Percentiles rank a stretch among this genome's conserved stretches.
Conservation (phyloP, 1,284 basidiomycete genomes). For the Cryptococcus maquisensis region DNA sequence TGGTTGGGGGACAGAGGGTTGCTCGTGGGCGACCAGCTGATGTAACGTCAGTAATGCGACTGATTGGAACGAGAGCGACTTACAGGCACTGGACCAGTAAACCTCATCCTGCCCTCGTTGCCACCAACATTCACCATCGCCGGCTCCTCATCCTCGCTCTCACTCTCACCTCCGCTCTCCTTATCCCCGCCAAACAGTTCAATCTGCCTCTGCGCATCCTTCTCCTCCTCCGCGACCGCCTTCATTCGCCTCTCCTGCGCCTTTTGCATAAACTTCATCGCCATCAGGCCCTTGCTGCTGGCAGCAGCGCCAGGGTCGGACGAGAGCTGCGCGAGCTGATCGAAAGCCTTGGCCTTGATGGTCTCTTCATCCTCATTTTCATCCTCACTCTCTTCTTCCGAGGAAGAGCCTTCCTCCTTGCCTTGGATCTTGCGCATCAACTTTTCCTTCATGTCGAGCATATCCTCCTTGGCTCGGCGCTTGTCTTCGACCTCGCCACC, state of each 20-base stretch:
- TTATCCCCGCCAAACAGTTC: slow-evolving; percentile 46
- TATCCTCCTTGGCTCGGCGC: slow-evolving; percentile 43
- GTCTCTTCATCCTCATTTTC: slow-evolving; percentile 54
- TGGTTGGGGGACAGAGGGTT: not conserved
- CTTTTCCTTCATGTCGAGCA: slow-evolving; percentile 72
- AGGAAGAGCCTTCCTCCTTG: slow-evolving; percentile 50
- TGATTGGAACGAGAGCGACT: not conserved
- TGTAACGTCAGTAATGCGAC: not conserved
- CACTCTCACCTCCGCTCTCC: slow-evolving; percentile 56
- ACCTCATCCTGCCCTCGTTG: slow-evolving; percentile 53
- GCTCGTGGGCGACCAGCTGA: not conserved
- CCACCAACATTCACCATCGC: slow-evolving; percentile 46
- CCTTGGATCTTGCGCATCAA: slow-evolving; percentile 64
- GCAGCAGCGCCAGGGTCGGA: slow-evolving; percentile 42
- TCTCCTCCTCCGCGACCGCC: slow-evolving; percentile 58
- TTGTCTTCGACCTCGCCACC: slow-evolving; percentile 34
- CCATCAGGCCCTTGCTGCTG: slow-evolving; percentile 64
- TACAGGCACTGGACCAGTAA: slow-evolving; percentile 36
- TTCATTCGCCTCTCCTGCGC: slow-evolving; percentile 66
- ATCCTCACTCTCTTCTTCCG: slow-evolving; percentile 50
- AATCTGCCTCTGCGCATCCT: slow-evolving; percentile 68
- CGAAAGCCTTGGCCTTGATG: slow-evolving; percentile 65
- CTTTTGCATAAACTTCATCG: slow-evolving; percentile 95
- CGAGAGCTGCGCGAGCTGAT: slow-evolving; percentile 61
- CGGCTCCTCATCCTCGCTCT: slow-evolving; percentile 43